Conservation (phyloP, 352 stramenopile species). For the Halophytophthora batemanensis region DNA sequence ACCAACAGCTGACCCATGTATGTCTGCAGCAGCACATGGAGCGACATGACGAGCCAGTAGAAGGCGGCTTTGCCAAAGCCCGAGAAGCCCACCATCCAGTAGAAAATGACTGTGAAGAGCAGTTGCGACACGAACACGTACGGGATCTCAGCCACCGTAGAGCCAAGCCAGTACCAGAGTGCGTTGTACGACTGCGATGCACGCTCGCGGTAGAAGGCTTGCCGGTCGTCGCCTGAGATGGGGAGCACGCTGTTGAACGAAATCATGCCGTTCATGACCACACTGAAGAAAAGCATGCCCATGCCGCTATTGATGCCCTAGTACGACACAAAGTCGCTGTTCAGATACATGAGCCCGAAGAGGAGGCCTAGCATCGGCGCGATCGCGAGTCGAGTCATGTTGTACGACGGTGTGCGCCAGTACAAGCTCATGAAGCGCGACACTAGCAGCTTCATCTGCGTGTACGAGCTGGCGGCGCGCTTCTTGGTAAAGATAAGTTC, state of each 20-base stretch:
- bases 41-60: conserved; percentile 54
- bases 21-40: conserved; percentile 45
- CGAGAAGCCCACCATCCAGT: conserved; percentile 51
- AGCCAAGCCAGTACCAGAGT: conserved; percentile 65
- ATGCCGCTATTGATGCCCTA: conserved; percentile 52
- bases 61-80: conserved; percentile 36
- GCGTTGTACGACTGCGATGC: conserved; percentile 82
- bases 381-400: conserved; percentile 59
- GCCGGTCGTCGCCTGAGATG: conserved; percentile 60
- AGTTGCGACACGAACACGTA: conserved; percentile 49
- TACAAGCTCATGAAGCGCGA: conserved; percentile 41
- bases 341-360: conserved; percentile 46
- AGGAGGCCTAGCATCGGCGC: conserved; percentile 29
- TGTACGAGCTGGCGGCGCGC: conserved; percentile 22
- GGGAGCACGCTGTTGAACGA: conserved; percentile 73
- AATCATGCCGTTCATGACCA: conserved; percentile 62
- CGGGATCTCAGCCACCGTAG: conserved; percentile 71
- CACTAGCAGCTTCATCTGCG: conserved; percentile 33
- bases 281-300: conserved; percentile 86
- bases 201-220: conserved; percentile 87
- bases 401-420: conserved; percentile 74
- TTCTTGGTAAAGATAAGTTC: conserved; percentile 33
- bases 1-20: conserved; percentile 48
- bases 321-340: conserved; percentile 41
- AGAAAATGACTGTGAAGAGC: conserved; percentile 56